Evolutionary conservation across 805 yeast species (phyloP), one percentile per base, ranked within the genome.

Genomic region (Cyberlindnera saturnus): DNA sequence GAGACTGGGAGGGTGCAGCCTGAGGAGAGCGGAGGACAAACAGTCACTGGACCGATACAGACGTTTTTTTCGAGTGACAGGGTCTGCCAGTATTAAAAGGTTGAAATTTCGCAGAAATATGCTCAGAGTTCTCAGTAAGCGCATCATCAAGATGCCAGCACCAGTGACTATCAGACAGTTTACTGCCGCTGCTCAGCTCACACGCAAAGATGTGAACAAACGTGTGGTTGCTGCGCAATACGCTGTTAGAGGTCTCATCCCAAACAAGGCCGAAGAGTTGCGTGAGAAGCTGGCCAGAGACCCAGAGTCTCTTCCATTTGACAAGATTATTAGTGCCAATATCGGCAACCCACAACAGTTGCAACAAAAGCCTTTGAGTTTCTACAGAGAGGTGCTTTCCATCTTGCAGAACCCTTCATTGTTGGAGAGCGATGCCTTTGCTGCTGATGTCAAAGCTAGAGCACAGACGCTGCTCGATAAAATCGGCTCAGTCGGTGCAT

Each of bases 291-390:
- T 93, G 33, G 60, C 63, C 10, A 61, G 67, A 34, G 70, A 76
- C 33, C 81, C 85, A 20, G 71, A 69, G 16, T 77, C 85, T 5
- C 67, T 88, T 50, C 95, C 96, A 1, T 93, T 89, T 60, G 66
- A 75, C 35, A 69, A 75, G 47, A 86, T 93, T 55, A 84, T 95
- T 60, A 82, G 79, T 57, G 93, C 96, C 50, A 93, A 93, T 62
- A 93, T 93, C 49, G 99, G 99, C 28, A 93, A 93, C 62, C 99
- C 99, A 2, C 99, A 93, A 65, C 98, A 91, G 62, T 73, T 93
- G 60, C 91, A 88, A 53, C 99, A 93, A 64, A 75, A 81, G 57
- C 99, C 99, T 1, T 71, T 93, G 55, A 86, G 96, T n/a, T 93
- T 93, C 70, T 90, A 88, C 65, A 77, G 99, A 56, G 95, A 90